phyloP scores from a whole-genome alignment of 2,329 filamentous ascomycete species.

The Pseudocercospora vitis region DNA sequence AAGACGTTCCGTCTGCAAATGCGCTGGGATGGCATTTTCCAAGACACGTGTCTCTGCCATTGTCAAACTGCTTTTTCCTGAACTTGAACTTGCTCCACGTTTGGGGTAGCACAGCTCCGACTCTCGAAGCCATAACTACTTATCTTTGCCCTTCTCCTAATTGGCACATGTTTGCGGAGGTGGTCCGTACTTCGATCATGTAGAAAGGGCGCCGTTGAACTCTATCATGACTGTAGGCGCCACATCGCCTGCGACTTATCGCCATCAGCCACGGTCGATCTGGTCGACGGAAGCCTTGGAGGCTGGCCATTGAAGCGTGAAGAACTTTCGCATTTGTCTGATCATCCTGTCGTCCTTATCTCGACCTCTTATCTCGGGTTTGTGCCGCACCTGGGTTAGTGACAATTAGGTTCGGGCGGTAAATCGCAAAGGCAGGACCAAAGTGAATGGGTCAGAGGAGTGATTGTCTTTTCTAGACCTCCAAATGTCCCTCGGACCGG shows the following conservation, averaged over 20 bases:
- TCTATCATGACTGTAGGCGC: background rate
- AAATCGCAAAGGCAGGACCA: slow-evolving; percentile 5
- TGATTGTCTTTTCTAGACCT: slow-evolving; percentile 11
- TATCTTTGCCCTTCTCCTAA: slow-evolving; percentile 12
- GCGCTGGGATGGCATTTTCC: slow-evolving; percentile 27
- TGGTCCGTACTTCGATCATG: slow-evolving; percentile 11
- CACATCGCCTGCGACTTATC: background rate
- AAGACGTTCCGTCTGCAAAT: slow-evolving; percentile 23
- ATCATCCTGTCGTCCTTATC: slow-evolving; percentile 8
- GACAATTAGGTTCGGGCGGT: background rate
- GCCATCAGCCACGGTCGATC: background rate
- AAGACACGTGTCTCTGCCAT: slow-evolving; percentile 22
- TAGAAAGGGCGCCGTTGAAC: slow-evolving; percentile 7
- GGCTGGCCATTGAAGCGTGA: background rate
- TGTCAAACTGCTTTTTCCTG: background rate
- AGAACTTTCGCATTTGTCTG: background rate
- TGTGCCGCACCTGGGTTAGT: slow-evolving; percentile 1
- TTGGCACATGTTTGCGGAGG: slow-evolving; percentile 7
- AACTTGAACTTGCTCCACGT: too few species aligned
- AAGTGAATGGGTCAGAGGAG: slow-evolving; percentile 3
- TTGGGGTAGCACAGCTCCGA: background rate
- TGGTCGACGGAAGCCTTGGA: background rate
- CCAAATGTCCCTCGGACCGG: background rate
- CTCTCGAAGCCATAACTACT: slow-evolving; percentile 4
- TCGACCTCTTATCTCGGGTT: slow-evolving; percentile 1